Percentiles rank a stretch among this genome's conserved stretches.
These are phyloP conservation scores for Exophiala dermatitidis DNA, from an alignment of 2,329 filamentous ascomycete species.

Conservation along the genomic window DNA sequence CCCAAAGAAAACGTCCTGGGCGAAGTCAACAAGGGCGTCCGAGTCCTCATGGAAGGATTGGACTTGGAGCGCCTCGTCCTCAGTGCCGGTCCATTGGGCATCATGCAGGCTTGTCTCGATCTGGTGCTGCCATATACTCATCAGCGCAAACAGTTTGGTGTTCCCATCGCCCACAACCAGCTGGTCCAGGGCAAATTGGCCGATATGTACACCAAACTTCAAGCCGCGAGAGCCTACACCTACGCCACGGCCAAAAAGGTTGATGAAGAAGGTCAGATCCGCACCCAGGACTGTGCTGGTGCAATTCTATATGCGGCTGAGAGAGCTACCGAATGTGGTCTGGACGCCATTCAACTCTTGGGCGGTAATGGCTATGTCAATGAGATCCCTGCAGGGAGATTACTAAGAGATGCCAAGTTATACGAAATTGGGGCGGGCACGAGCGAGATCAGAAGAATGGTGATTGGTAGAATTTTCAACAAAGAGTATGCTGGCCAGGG, in stretches of 20 bases:
- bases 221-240: constrained; percentile 77
- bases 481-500: constrained; percentile 58
- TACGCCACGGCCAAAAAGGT: constrained; percentile 73
- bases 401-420: constrained; percentile 70
- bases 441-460: constrained; percentile 86
- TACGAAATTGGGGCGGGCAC: constrained; percentile 98
- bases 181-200: constrained; percentile 87
- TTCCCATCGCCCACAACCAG: constrained; percentile 84
- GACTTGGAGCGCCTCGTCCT: constrained; percentile 91
- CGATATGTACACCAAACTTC: constrained; percentile 94
- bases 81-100: constrained; percentile 78
- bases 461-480: constrained; percentile 88
- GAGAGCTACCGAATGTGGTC: constrained; percentile 73
- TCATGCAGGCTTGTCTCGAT: constrained; percentile 90
- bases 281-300: constrained; percentile 88
- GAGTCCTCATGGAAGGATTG: constrained; percentile 90
- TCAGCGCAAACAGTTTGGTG: constrained; percentile 78
- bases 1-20: constrained; percentile 76
- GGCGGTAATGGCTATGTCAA: constrained; percentile 96
- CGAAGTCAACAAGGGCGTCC: constrained; percentile 69
- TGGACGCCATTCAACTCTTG: constrained; percentile 85
- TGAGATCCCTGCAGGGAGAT: constrained; percentile 81
- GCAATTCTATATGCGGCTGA: constrained; percentile 91
- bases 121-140: constrained; percentile 83
- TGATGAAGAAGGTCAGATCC: constrained; percentile 65